Conservation (phyloP, 257 asterid species). For the Primulina tabacum region DNA sequence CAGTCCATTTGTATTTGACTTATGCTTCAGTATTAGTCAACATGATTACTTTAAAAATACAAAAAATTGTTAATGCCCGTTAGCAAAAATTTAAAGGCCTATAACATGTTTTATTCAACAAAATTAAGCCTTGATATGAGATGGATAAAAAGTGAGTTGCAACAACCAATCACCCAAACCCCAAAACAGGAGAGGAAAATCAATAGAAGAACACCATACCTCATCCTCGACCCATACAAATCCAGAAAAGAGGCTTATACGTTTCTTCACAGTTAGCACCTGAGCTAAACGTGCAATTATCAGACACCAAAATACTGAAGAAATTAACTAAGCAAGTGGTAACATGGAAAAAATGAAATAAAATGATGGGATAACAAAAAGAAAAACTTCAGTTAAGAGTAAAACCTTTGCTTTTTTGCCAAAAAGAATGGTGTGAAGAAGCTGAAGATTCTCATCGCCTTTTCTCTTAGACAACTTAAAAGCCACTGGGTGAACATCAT, state of each 20-base stretch:
- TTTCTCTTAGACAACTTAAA: slow-evolving; percentile 88
- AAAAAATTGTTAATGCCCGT: too few relatives aligned
- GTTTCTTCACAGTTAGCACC: slow-evolving; percentile 69
- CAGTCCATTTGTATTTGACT: neutral
- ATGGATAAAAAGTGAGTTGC: neutral
- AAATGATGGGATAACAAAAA: neutral
- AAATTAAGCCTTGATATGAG: neutral
- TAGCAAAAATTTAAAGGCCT: neutral
- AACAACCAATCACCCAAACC: neutral
- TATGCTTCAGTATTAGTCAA: neutral
- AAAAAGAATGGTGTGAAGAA: slow-evolving; percentile 76
- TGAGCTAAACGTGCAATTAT: slow-evolving; percentile 32
- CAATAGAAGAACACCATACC: slow-evolving; percentile 35
- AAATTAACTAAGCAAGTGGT: slow-evolving; percentile 11
- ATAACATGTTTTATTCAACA: neutral
- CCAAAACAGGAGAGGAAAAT: neutral
- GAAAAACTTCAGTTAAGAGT: neutral
- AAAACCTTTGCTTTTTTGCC: slow-evolving; percentile 85
- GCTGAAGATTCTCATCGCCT: slow-evolving; percentile 78
- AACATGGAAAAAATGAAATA: neutral
- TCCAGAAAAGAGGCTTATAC: slow-evolving; percentile 88
- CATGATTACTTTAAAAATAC: too few relatives aligned
- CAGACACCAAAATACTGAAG: slow-evolving; percentile 22
- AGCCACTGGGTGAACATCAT: slow-evolving; percentile 60
- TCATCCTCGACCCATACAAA: slow-evolving; percentile 81